Base-by-base conservation (phyloP, 2,329 filamentous ascomycete genomes). In the Pezicula carpinea region DNA sequence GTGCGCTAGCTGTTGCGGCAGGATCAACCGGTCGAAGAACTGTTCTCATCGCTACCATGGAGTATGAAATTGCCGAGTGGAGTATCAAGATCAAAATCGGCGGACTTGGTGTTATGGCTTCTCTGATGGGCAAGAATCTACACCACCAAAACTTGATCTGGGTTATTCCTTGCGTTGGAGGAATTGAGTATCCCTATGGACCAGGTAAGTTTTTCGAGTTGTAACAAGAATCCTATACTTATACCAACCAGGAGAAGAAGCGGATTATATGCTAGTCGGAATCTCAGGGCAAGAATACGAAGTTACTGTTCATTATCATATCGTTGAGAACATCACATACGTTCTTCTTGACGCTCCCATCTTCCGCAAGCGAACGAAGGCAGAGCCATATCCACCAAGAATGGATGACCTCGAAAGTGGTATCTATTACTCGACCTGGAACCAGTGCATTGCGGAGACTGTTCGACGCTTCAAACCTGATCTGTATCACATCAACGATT, bases 41-140 rank as follows among this genome's bases (percentile, higher is more conserved):
- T 29, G 76, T 83, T 2, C 69, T 85, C 29, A 82, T 85, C 44
- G 82, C 79, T 8, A 85, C 82, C 10, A 83, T 85, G 79, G 82
- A 85, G 61, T 85, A 85, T 63, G 80, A 85, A 51, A 84, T 85
- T 51, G 78, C 82, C 45, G 82, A 85, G 57, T 85, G 82, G 77
- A 72, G 67, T 5, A 81, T 85, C 65, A 85, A 82, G 63, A 80
- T 85, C 66, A 85, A 85, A 65, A 85, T 85, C 33, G 82, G 82
- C 49, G 82, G 82, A 48, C 69, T 85, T 5, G 82, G 82, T 60
- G 81, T 84, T 51, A 85, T 85, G 81, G 81, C 82, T 23, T 78
- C 82, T 54, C 66, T 85, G 2, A 33, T 85, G 82, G 78, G 78
- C 15, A 80, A 82, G 58, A 77, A 81, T 44, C 72, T 85, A 7